A percentile compares a stretch with the other conserved stretches of the same genome.
phyloP scores from a whole-genome alignment of 177 flowering plant genomes.

The Telopea speciosissima region DNA sequence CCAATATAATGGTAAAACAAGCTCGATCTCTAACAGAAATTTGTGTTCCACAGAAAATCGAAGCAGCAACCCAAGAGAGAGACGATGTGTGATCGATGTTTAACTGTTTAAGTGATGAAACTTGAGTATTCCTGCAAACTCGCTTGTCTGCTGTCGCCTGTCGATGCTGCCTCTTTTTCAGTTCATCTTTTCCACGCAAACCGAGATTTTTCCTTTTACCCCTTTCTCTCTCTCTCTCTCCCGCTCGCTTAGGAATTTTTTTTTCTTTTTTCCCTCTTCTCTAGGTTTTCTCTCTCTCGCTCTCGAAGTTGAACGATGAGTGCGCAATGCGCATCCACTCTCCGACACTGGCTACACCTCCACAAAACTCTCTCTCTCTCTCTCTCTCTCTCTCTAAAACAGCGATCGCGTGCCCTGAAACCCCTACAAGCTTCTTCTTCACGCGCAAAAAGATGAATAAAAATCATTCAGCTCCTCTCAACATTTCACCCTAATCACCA shows the following conservation, averaged over 20 bases:
- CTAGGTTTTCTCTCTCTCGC: constrained; percentile 1
- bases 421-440: constrained; percentile 28
- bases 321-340: constrained; percentile 19
- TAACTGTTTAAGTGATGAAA: no score
- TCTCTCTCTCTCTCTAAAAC: constrained; percentile 3
- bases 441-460: constrained; percentile 11
- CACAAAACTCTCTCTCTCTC: neutral
- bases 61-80: no score
- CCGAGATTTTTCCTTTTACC: neutral
- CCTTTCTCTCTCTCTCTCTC: neutral
- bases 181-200: constrained; percentile 5
- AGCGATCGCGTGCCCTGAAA: constrained; percentile 24
- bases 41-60: no score
- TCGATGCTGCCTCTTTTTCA: constrained; percentile 7
- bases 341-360: neutral
- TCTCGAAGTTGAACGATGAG: neutral
- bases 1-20: no score
- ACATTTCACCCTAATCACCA: neutral
- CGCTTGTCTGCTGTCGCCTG: neutral
- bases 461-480: neutral
- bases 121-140: neutral
- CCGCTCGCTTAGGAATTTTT: neutral
- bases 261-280: neutral
- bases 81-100: no score
- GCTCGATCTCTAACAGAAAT: no score